phyloP scores from a whole-genome alignment of 208 protist genomes.

The Leishmania mexicana region DNA sequence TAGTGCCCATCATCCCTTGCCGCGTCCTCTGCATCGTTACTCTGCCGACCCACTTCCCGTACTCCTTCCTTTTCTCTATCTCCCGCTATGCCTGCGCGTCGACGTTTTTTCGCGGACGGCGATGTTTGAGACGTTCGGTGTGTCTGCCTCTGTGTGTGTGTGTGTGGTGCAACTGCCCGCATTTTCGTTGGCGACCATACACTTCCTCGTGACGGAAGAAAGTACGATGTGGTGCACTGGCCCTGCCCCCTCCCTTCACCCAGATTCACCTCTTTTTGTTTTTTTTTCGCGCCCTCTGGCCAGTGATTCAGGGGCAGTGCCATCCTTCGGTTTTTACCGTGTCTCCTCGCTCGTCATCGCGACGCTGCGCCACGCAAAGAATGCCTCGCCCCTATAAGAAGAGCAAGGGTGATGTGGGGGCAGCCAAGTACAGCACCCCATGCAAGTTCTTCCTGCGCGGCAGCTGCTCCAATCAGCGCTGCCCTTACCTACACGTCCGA shows the following conservation, averaged over 20 bases:
- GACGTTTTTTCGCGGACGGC: background rate
- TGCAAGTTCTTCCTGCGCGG: constrained; percentile 79
- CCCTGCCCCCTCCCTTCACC: background rate
- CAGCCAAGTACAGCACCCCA: constrained; percentile 36
- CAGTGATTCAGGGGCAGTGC: background rate
- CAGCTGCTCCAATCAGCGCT: constrained; percentile 70
- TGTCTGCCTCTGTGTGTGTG: background rate
- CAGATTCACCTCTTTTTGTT: background rate
- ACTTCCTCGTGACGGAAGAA: background rate
- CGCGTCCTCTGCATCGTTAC: background rate
- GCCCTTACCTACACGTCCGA: constrained; percentile 75
- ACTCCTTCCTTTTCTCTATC: background rate
- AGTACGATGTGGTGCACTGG: background rate
- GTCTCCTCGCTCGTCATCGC: background rate
- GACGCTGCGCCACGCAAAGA: background rate
- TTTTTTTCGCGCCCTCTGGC: background rate
- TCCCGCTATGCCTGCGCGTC: background rate
- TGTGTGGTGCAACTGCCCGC: background rate
- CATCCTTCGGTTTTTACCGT: background rate
- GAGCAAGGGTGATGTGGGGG: constrained; percentile 34
- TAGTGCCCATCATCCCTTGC: background rate
- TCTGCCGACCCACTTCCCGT: too few relatives aligned
- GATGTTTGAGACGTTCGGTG: background rate
- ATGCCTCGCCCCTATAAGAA: constrained; percentile 76
- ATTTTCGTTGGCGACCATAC: background rate